These are phyloP conservation scores for Wickerhamiella bombiphila DNA, from an alignment of 805 yeast species.

Conservation along the genomic window DNA sequence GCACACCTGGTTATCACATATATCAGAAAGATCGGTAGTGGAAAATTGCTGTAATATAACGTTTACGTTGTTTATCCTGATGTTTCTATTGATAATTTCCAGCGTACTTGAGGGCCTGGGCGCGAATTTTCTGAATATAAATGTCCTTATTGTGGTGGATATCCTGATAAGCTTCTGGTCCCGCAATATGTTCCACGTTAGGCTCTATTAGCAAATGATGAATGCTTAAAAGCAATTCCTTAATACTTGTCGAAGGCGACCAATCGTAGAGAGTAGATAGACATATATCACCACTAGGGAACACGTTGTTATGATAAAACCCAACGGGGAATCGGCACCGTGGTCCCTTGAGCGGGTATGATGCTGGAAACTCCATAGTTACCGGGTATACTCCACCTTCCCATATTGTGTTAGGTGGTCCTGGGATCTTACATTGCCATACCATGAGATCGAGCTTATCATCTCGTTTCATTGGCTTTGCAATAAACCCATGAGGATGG, in stretches of 20 bases:
- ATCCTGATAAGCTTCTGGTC: constrained; percentile 68
- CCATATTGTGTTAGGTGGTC: constrained; percentile 77
- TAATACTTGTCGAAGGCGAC: constrained; percentile 90
- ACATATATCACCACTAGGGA: constrained; percentile 94
- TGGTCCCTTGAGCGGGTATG: constrained; percentile 94
- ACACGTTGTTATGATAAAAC: constrained; percentile 93
- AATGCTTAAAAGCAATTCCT: constrained; percentile 78
- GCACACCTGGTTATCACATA: too few species aligned
- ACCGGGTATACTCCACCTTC: constrained; percentile 76
- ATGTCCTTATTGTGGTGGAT: constrained; percentile 55
- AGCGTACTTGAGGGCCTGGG: too few species aligned
- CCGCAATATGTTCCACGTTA: constrained; percentile 93
- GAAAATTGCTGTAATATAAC: too few species aligned
- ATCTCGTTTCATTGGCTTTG: constrained; percentile 70
- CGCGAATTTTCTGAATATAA: too few species aligned
- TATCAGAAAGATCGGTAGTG: too few species aligned
- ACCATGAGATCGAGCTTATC: constrained; percentile 71
- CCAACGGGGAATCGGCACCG: constrained; percentile 77
- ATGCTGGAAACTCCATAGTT: constrained; percentile 64
- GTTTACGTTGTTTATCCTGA: too few species aligned
- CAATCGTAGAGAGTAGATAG: constrained; percentile 87
- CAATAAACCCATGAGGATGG: constrained; percentile 94
- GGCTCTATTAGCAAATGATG: constrained; percentile 84
- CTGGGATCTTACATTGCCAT: constrained; percentile 98
- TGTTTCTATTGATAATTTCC: too few species aligned